Evolutionary conservation across 495 filamentous ascomycete species (phyloP).

Genomic region (Hypoxylon intermedium): DNA sequence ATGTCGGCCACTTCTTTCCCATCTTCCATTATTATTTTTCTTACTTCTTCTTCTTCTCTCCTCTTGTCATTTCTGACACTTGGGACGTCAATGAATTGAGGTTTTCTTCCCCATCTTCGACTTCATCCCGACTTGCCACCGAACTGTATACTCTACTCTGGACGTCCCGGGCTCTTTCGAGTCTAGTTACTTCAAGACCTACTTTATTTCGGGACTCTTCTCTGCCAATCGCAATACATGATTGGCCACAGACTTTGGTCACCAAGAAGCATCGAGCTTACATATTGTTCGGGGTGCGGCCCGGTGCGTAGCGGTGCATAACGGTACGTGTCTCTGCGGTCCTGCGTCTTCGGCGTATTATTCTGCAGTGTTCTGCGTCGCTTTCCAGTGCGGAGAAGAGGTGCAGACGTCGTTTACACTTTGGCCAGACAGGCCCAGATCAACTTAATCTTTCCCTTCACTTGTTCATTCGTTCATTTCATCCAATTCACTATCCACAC

Average conservation of each 20-base stretch:
- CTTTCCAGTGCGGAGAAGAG: conserved; percentile 30
- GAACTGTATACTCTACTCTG: background rate
- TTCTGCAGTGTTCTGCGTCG: conserved; percentile 29
- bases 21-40: no score
- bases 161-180: conserved; percentile 6
- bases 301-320: conserved; percentile 11
- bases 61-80: background rate
- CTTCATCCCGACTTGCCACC: no score
- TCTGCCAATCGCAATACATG: conserved; percentile 8
- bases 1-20: no score
- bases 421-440: conserved; percentile 21
- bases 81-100: no score
- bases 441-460: conserved; percentile 22
- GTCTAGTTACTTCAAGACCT: background rate
- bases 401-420: conserved; percentile 27
- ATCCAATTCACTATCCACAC: background rate
- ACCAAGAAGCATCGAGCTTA: conserved; percentile 9
- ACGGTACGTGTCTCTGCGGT: conserved; percentile 13
- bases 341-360: conserved; percentile 22
- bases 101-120: background rate
- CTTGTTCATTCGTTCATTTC: conserved; percentile 11
- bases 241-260: conserved; percentile 27
- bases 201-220: conserved; percentile 4
- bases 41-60: background rate
- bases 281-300: conserved; percentile 30